Base-by-base conservation (phyloP, 306 rosid genomes). In the Cajanus cajan region DNA sequence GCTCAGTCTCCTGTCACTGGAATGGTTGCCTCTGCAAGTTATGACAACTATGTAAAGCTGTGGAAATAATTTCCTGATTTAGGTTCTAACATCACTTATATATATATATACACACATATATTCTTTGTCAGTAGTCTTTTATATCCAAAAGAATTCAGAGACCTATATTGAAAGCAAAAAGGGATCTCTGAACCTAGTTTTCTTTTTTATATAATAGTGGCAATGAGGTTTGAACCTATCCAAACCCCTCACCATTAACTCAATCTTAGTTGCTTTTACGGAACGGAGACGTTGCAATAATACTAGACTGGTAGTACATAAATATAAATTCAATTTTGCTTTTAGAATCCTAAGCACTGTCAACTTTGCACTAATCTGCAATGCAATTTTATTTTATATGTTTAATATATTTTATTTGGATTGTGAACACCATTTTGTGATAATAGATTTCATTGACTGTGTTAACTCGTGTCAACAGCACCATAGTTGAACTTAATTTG, bases 21-120 rank as follows among this genome's bases (percentile, higher is more conserved):
- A 79, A 87, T 85, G 88, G 87, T 87, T 76, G 90, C 88, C 24
- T 87, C 90, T 59, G 88, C 90, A 11, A 85, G 90, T 68, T 88
- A 80, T 68, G 90, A 87, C 82, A 40, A 58, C 77, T 67, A 72
- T 54, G 87, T 87, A 11, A 85, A 85, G 82, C 16, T 85, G 69
- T 87, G 90, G 90, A 84, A 87, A 68, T 87, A 80, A 75, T 25
- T 41, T 10, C 24, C 15, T 33, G 50, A 43, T 58, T 52, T 47
- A 71, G 74, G 65, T 68, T 73, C 74, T 43, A 50, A 52, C 25
- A 66, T 73, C 76, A 43, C 45, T 48, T 31, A 41, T 28, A 28
- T 28, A 28, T 28, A 28, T 28, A 28, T 28, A 28, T 28, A 28
- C 3, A 28, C 3, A 28, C 3, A 28, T 54, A 47, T 52, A 64